Conservation (phyloP, 2,329 filamentous ascomycete genomes). For the Hymenoscyphus occultus region DNA sequence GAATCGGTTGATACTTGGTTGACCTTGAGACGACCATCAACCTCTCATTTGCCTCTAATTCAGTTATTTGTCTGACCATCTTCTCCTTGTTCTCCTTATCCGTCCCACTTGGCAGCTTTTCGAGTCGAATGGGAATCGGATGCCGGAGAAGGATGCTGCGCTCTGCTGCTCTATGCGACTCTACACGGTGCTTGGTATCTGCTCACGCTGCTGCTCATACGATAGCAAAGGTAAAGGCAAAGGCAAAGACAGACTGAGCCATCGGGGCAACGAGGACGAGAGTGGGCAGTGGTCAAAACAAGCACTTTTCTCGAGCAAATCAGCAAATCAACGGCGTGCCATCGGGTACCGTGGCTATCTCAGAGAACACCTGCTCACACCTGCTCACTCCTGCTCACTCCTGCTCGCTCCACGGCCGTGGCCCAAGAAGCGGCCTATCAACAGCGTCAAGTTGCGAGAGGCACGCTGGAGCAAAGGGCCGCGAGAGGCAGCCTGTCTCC, state of each 20-base stretch:
- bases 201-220: background rate
- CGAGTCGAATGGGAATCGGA: background rate
- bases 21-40: background rate
- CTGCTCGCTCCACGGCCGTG: slow-evolving; percentile 3
- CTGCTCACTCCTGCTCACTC: background rate
- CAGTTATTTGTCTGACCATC: background rate
- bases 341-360: background rate
- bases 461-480: background rate
- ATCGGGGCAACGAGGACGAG: slow-evolving; percentile 1
- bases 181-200: background rate
- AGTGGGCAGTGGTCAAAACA: background rate
- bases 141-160: background rate
- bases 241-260: no score
- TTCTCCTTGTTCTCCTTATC: slow-evolving; percentile 2
- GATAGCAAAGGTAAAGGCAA: background rate
- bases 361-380: background rate
- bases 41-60: background rate
- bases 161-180: background rate
- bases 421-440: slow-evolving; percentile 4
- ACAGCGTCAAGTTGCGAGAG: slow-evolving; percentile 6
- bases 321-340: background rate
- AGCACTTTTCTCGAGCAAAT: background rate
- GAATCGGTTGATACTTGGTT: slow-evolving; percentile 1
- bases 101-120: slow-evolving; percentile 1
- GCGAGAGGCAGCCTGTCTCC: background rate